Evolutionary conservation across 2,329 filamentous ascomycete species (phyloP), one percentile per base, ranked within the genome.

Genomic region (Amesomyces nigricolor): DNA sequence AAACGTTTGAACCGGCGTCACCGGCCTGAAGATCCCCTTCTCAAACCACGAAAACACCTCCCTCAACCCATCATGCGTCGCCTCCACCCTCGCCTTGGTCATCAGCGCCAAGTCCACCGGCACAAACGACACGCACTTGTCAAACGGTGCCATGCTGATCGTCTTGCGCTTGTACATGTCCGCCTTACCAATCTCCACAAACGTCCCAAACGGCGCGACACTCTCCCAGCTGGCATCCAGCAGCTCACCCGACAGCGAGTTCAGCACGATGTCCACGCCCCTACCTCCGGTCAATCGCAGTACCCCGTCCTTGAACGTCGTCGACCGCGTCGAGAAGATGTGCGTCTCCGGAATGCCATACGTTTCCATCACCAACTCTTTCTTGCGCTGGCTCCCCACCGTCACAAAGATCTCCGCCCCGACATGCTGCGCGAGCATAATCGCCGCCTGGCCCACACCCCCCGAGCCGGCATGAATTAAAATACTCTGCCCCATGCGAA

Each of bases 241-340:
- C 0, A 72, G 70, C 13, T 76, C 72, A 0, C 73, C 72, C 0
- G 73, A 67, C 0, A 75, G 63, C 0, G 71, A 61, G 51, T 61
- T 61, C 14, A 60, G 49, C 38, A 60, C 58, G 19, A 54, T 32
- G 11, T 58, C 58, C 4, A 58, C 52, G 5, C 59, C 59, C 7
- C 35, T 11, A 3, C 59, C 58, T 1, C 45, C 39, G 1, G 59
- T 61, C 8, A 26, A 14, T 5, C 17, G 22, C 29, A 10, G 8
- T 10, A 61, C 19, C 4, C 37, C 53, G n/a, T 40, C 6, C 3
- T 38, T 43, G 22, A 61, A 58, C 37, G 29, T 46, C 4, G 22
- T 26, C 10, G 52, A 38, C 3, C 56, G 46, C 26, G 43, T 56
- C 26, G 17, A 46, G 48, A 58, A 61, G 38, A 61, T 53, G 22